Evolutionary conservation across 495 filamentous ascomycete species (phyloP), one percentile per base, ranked within the genome.

Genomic region (Tuber aestivum): DNA sequence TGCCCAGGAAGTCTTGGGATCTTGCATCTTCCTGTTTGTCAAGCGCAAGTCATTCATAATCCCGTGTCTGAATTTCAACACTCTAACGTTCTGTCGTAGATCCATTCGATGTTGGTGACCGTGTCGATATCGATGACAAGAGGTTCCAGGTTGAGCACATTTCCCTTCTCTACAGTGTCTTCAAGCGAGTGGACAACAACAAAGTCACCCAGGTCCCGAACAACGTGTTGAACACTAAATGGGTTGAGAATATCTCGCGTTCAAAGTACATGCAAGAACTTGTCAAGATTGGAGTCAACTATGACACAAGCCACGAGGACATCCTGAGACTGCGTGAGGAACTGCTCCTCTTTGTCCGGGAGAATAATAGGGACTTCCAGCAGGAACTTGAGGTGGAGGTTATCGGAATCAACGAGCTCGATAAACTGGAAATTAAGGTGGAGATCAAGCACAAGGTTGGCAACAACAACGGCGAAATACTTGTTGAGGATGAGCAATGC

Each of bases 11-110:
- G 90, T 99, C 72, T 88, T 98, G 20, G 95, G 94, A 70, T 96
- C 93, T 27, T 97, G 95, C 86, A 96, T 99, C 83, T 99, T 99
- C 86, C 87, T 99, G 9, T 98, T 99, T 82, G 93, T 97, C 87
- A 99, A 99, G 85, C 95, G 97, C 80, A 94, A 87, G 23, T 88
- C 87, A 74, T n/a, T 14, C 27, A 8, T 71, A 10, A n/a, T 21
- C 37, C n/a, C 3, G 32, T 71, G 23, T n/a, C 61, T 32, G 12
- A 7, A 72, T 12, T n/a, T 68, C 23, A 16, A 4, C 21, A 1
- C 23, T 56, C 69, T 70, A 68, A 44, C 21, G 20, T 32, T 27
- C 23, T 38, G 40, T 41, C 5, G 38, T 12, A 70, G 44, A 83
- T 72, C 81, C 91, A 1, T 93, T 88, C 83, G 95, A 99, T 83